Evolutionary conservation across 1,139 yeast species (phyloP), one percentile per base, ranked within the genome.

Genomic region (Starmera stellimalicola): DNA sequence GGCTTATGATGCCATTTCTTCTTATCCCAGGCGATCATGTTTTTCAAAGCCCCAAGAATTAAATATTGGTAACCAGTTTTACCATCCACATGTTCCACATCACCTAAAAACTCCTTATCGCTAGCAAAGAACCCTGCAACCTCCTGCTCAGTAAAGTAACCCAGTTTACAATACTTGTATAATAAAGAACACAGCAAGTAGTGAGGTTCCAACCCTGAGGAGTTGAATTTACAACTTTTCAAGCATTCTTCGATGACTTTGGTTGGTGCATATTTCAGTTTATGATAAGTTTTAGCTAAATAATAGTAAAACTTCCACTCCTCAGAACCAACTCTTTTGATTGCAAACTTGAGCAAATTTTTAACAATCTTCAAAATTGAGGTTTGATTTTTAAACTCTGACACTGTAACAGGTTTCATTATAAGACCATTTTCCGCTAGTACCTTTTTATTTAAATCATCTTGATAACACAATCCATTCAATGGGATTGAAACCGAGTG

Each of bases 1-100:
- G 96, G 94, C 35, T 82, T 72, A 50, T 91, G 98, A 34, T 87
- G 94, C 96, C 96, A 87, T 37, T 77, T 84, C 52, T 77, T 82
- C 54, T 81, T 87, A 52, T 91, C 97, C 16, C 70, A 61, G 0
- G 62, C 40, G 16, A 70, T 58, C 7, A 87, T 51, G 38, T 48
- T 58, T 30, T 52, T 57, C 37, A 66, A 47, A 5, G 62, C 49
- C 0, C 50, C 52, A 3, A 71, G 51, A 17, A 68, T 47, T 27
- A 54, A 44, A 3, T 40, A 40, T 33, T 51, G 54, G 31, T 63
- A 53, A 4, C 38, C 34, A 19, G 43, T 33, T 3, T 40, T 43
- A 1, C 34, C 41, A 1, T 32, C 40, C 2, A 38, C 40, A 16
- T 37, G 31, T 15, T 27, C 45, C 52, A 45, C 18, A 39, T 45